These are phyloP conservation scores for Phytopythium kandeliae DNA, from an alignment of 352 stramenopile genomes.

Conservation along the genomic window DNA sequence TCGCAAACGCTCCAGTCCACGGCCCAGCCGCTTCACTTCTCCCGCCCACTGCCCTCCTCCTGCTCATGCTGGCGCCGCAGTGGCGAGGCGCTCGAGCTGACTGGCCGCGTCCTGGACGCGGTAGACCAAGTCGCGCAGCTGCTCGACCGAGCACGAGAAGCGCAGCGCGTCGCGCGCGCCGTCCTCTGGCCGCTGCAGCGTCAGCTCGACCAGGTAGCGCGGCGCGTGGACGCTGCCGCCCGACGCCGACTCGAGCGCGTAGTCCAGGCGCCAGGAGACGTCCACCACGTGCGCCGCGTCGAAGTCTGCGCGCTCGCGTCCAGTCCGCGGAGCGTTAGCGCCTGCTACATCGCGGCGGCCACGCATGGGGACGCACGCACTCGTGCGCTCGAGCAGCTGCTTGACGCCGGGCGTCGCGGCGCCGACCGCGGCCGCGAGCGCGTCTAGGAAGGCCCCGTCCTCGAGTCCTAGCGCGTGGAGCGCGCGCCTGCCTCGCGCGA, in stretches of 20 bases:
- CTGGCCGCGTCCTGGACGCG: slow-evolving; percentile 57
- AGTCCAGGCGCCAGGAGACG: slow-evolving; percentile 67
- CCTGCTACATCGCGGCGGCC: too few species aligned
- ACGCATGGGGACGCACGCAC: slow-evolving; percentile 11
- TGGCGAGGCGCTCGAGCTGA: slow-evolving; percentile 51
- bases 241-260: slow-evolving; percentile 49
- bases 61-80: slow-evolving; percentile 3
- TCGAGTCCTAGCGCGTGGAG: slow-evolving; percentile 27
- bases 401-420: slow-evolving; percentile 14
- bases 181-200: slow-evolving; percentile 35
- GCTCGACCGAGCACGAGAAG: slow-evolving; percentile 68
- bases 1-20: too few species aligned
- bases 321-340: not conserved
- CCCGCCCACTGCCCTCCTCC: too few species aligned
- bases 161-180: slow-evolving; percentile 21
- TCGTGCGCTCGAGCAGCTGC: slow-evolving; percentile 25
- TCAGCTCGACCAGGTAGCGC: slow-evolving; percentile 62
- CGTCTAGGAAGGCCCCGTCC: slow-evolving; percentile 17
- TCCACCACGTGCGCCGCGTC: slow-evolving; percentile 74
- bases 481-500: slow-evolving; percentile 14
- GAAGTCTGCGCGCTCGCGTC: slow-evolving; percentile 28
- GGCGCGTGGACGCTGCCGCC: slow-evolving; percentile 50
- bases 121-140: slow-evolving; percentile 65
- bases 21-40: too few species aligned
- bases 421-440: slow-evolving; percentile 15